Base-by-base conservation (phyloP, 2,329 filamentous ascomycete genomes). In the Didymella keratinophila region DNA sequence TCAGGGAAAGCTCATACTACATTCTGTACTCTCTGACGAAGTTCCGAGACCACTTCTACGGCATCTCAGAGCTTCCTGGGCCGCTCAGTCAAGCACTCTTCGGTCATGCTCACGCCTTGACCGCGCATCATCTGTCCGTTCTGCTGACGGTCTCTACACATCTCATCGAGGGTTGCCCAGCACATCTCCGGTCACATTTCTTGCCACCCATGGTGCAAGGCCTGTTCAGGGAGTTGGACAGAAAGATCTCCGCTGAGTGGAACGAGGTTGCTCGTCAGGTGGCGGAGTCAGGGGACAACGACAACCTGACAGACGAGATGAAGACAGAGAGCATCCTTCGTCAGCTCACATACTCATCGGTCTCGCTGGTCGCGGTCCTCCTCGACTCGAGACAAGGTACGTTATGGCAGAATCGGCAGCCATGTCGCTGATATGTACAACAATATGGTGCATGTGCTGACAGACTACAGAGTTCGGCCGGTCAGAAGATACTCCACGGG, bases 261-360 rank as follows among this genome's bases (percentile, higher is more conserved):
- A 86, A 89, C 61, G 86, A 87, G 64, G 87, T 97, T 68, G 82
- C 73, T 67, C 78, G 69, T 71, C 73, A 77, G 46, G 81, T 71
- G 79, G 84, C 62, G 80, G 86, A 90, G 20, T 84, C 88, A 1
- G 88, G 88, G 3, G 88, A 89, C 20, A 92, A 93, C 54, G 91
- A 91, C 59, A 79, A 81, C 53, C 80, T 99, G 52, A 91, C 91
- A 1, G 93, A 97, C 66, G 95, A 99, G 79, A 99, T 99, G 95
- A 97, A 97, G 78, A 89, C 92, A 7, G 95, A 99, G 76, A 98
- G 94, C 71, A 96, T 99, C 28, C 81, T 99, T 44, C 87, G 95
- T 20, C 93, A 97, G 74, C 84, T 98, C 48, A 97, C 94, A 0
- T 95, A 96, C 76, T 92, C 92, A 3, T 92, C 93, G 1, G 92